These are phyloP conservation scores for Saturnispora diversa DNA, from an alignment of 805 yeast species.

Conservation along the genomic window DNA sequence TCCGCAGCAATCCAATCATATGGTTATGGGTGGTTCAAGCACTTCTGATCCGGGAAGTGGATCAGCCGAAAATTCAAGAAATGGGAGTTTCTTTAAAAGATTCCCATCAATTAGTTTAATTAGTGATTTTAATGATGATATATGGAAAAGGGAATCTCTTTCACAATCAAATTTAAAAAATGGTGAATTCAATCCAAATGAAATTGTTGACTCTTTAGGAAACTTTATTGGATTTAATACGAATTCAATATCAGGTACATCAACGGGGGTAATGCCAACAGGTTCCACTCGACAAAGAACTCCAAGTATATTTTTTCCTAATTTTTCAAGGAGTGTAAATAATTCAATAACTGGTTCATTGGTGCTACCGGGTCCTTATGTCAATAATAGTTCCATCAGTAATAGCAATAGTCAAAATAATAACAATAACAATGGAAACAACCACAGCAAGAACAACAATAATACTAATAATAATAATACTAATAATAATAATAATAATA, in stretches of 20 bases:
- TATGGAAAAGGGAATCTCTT: slow-evolving; percentile 8
- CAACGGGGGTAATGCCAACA: background rate
- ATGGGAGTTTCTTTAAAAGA: slow-evolving; percentile 25
- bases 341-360: slow-evolving; percentile 4
- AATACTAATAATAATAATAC: too few relatives aligned
- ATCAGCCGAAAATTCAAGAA: slow-evolving; percentile 20
- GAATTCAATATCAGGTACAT: background rate
- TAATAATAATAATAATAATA: too few relatives aligned
- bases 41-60: slow-evolving; percentile 14
- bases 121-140: slow-evolving; percentile 18
- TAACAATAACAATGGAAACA: slow-evolving; percentile 9
- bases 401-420: slow-evolving; percentile 6
- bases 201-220: slow-evolving; percentile 1
- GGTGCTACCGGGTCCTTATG: background rate
- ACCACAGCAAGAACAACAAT: slow-evolving; percentile 6
- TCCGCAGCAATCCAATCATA: background rate
- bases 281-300: slow-evolving; percentile 7
- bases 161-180: background rate
- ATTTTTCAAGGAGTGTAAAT: background rate
- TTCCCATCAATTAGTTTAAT: slow-evolving; percentile 27
- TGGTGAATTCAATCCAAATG: background rate
- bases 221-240: background rate
- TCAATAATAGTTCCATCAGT: background rate
- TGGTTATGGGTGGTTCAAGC: slow-evolving; percentile 13
- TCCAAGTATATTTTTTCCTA: slow-evolving; percentile 10